Percentiles rank a stretch among this genome's conserved stretches.
Evolutionary conservation across 148 eudicot genomes (phyloP).

Genomic region (Persicaria maculosa): DNA sequence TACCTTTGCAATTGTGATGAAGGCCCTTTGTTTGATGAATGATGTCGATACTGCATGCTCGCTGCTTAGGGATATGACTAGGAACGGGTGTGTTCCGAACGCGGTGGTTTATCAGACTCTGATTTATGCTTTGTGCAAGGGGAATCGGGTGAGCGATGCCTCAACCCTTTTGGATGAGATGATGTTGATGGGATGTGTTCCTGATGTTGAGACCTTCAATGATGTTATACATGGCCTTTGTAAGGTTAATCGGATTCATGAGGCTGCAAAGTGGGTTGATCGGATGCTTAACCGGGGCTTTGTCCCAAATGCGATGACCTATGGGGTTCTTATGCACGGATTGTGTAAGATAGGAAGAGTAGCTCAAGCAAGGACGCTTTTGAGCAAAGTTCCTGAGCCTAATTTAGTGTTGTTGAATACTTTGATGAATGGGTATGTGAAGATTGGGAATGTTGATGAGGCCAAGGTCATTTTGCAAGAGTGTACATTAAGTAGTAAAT

Average conservation of each 20-base stretch:
- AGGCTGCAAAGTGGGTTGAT: conserved; percentile 81
- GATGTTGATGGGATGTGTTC: conserved; percentile 84
- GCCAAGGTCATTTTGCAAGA: conserved; percentile 52
- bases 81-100: conserved; percentile 89
- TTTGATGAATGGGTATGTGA: conserved; percentile 71
- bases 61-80: conserved; percentile 87
- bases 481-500: conserved; percentile 35
- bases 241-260: conserved; percentile 50
- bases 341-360: conserved; percentile 59
- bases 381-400: conserved; percentile 68
- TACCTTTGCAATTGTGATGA: conserved; percentile 72
- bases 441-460: conserved; percentile 54
- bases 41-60: conserved; percentile 76
- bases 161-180: conserved; percentile 75
- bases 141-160: conserved; percentile 62
- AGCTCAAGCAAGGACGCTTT: conserved; percentile 62
- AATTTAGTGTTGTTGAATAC: conserved; percentile 59
- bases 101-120: conserved; percentile 76
- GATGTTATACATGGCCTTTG: conserved; percentile 76
- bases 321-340: conserved; percentile 68
- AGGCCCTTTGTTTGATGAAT: conserved; percentile 63
- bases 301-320: conserved; percentile 56
- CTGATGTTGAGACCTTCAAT: conserved; percentile 85
- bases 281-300: conserved; percentile 73
- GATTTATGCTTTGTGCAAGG: conserved; percentile 59